These are phyloP conservation scores for Populus davidiana DNA, from an alignment of 345 rosid genomes.

Conservation along the genomic window DNA sequence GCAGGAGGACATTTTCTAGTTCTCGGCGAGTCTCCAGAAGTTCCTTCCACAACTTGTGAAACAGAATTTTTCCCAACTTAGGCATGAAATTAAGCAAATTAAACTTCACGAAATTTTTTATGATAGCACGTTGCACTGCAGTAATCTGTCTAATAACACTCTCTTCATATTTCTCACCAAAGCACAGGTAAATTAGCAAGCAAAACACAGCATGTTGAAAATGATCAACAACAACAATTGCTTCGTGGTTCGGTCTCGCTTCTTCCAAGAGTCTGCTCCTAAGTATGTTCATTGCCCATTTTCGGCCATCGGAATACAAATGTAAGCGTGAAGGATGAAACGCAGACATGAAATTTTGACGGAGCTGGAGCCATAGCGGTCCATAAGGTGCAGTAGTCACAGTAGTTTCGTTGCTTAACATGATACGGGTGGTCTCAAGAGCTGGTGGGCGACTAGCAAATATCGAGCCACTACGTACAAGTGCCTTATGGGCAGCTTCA, in stretches of 20 bases:
- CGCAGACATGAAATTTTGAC: conserved; percentile 1
- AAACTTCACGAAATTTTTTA: conserved; percentile 7
- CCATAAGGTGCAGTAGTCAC: conserved; percentile 9
- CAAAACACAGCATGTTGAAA: conserved; percentile 8
- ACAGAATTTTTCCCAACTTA: conserved; percentile 4
- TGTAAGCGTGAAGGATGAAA: conserved; percentile 4
- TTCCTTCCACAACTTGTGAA: conserved; percentile 5
- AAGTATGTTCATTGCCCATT: conserved; percentile 1
- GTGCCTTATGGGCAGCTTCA: conserved; percentile 14
- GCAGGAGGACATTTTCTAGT: conserved; percentile 7
- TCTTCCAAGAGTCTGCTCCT: background rate
- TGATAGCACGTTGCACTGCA: conserved; percentile 5
- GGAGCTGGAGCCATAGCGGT: background rate
- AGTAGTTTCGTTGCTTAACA: conserved; percentile 3
- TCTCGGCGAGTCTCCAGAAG: background rate
- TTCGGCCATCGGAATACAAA: conserved; percentile 3
- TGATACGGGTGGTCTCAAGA: background rate
- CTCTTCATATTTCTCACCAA: conserved; percentile 16
- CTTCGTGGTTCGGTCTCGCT: background rate
- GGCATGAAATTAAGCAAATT: conserved; percentile 17
- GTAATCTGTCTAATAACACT: background rate
- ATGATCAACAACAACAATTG: background rate
- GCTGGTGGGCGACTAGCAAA: conserved; percentile 15
- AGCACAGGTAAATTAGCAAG: conserved; percentile 12
- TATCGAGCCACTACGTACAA: background rate